Conservation (phyloP, 805 yeast species). For the Metschnikowia matae region DNA sequence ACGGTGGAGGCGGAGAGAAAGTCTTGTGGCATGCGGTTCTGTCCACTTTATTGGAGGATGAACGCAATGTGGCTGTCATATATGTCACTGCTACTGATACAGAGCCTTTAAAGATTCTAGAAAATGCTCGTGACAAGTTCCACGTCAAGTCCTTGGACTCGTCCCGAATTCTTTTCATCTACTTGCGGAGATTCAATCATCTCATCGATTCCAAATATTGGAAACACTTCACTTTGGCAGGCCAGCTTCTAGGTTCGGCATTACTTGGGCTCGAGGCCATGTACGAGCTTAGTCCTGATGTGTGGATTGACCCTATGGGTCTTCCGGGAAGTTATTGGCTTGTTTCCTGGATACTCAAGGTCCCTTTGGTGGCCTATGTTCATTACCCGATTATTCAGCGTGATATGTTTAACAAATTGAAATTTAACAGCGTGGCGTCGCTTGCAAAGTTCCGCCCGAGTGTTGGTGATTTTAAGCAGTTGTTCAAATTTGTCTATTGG, state of each 20-base stretch:
- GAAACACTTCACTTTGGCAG: slow-evolving; percentile 76
- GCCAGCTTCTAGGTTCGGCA: slow-evolving; percentile 82
- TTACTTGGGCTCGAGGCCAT: slow-evolving; percentile 69
- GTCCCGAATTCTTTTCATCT: slow-evolving; percentile 57
- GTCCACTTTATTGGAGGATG: slow-evolving; percentile 52
- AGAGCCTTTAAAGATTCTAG: slow-evolving; percentile 45
- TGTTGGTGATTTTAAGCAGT: slow-evolving; percentile 25
- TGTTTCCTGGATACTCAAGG: slow-evolving; percentile 48
- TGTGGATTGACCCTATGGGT: slow-evolving; percentile 95
- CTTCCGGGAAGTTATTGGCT: slow-evolving; percentile 82
- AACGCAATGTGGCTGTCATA: slow-evolving; percentile 54
- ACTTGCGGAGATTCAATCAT: slow-evolving; percentile 47
- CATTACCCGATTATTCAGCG: slow-evolving; percentile 89
- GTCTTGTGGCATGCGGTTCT: slow-evolving; percentile 93
- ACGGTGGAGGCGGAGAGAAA: slow-evolving; percentile 98
- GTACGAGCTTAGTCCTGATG: slow-evolving; percentile 67
- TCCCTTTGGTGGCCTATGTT: slow-evolving; percentile 85
- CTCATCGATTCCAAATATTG: slow-evolving; percentile 69
- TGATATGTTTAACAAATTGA: slow-evolving; percentile 75
- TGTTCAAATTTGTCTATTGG: slow-evolving; percentile 65
- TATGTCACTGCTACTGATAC: slow-evolving; percentile 66
- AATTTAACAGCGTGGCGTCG: slow-evolving; percentile 20
- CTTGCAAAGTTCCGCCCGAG: slow-evolving; percentile 19
- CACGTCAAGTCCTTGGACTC: slow-evolving; percentile 44
- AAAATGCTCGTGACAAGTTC: slow-evolving; percentile 54